Evolutionary conservation across 106 monocot genomes (phyloP), one percentile per base, ranked within the genome.

Genomic region (Platanthera zijinensis): DNA sequence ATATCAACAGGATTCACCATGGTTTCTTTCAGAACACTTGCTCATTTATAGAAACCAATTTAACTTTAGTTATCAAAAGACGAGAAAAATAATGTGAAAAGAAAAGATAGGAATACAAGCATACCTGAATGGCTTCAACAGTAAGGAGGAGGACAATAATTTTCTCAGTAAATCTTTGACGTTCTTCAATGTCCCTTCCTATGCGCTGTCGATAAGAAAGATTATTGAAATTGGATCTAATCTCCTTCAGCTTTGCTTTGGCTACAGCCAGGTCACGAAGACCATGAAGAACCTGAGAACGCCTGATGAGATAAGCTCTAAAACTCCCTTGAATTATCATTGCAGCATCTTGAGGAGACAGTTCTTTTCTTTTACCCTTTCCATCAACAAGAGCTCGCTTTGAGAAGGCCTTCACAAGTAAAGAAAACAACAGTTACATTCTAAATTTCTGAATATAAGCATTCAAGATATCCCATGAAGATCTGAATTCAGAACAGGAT

Each of bases 241-340:
- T 86, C 84, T 99, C 94, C 85, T 92, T 99, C 63, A 99, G 84
- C 73, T 88, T 94, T 57, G 89, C 88, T 81, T 99, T 99, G 30
- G 94, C 89, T 17, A 94, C 83, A 13, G 97, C 94, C 73, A 99
- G 79, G 12, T 89, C 89, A 21, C 97, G 80, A n/a, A 99, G 91
- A 30, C 81, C 83, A 54, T 80, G 91, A 28, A 99, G 75, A 75
- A 90, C 84, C 76, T 89, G 87, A 49, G 92, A 88, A 10, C 94
- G 91, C 5, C 85, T 83, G 13, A 88, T 82, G 49, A 94, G 79
- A 79, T 94, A 80, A 59, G 83, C 79, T 76, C 94, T 87, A 84
- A 81, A 99, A 53, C 19, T 73, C 85, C 86, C 67, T 75, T 99
- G 97, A 72, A 99, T 99, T 30, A 94, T 8, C 80, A 88, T 48